Evolutionary conservation across 768 basidiomycete species (phyloP).

Genomic region (Sutorius australiensis): DNA sequence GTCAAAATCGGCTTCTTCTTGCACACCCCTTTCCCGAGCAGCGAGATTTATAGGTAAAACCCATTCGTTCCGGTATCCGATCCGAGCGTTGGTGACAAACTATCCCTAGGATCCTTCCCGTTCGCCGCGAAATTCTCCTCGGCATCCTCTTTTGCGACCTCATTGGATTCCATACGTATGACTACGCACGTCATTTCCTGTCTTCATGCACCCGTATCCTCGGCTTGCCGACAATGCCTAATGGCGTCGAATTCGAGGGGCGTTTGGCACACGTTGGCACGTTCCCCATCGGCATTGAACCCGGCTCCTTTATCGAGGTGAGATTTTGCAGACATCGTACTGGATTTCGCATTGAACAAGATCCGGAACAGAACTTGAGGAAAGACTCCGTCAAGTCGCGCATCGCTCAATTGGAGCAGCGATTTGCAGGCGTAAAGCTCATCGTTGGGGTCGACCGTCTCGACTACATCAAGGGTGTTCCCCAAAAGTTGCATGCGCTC

Average conservation of each 20-base stretch:
- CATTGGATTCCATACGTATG: constrained; percentile 99
- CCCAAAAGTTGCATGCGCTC: constrained; percentile 94
- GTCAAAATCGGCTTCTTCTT: constrained; percentile 99
- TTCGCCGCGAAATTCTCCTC: constrained; percentile 94
- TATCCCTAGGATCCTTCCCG: constrained; percentile 78
- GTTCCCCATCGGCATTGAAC: constrained; percentile 99
- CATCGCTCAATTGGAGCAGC: constrained; percentile 75
- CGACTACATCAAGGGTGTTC: constrained; percentile 99
- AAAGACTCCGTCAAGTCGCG: constrained; percentile 79
- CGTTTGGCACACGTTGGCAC: constrained; percentile 96
- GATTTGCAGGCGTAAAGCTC: constrained; percentile 92
- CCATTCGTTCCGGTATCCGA: constrained; percentile 27
- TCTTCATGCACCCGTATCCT: constrained; percentile 97
- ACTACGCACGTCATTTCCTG: constrained; percentile 98
- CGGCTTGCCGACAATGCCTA: constrained; percentile 93
- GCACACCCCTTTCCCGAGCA: constrained; percentile 96
- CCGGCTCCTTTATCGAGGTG: constrained; percentile 83
- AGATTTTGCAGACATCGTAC: constrained; percentile 11
- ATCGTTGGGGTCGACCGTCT: constrained; percentile 98
- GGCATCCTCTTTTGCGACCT: constrained; percentile 95
- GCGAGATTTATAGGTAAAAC: constrained; percentile 87
- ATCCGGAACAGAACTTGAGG: constrained; percentile 60
- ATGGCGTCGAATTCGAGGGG: constrained; percentile 95
- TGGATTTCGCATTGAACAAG: not conserved
- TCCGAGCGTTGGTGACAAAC: constrained; percentile 1